phyloP scores from a whole-genome alignment of 192 early-diverging fungal species.

The Dimargaris cristalligena region DNA sequence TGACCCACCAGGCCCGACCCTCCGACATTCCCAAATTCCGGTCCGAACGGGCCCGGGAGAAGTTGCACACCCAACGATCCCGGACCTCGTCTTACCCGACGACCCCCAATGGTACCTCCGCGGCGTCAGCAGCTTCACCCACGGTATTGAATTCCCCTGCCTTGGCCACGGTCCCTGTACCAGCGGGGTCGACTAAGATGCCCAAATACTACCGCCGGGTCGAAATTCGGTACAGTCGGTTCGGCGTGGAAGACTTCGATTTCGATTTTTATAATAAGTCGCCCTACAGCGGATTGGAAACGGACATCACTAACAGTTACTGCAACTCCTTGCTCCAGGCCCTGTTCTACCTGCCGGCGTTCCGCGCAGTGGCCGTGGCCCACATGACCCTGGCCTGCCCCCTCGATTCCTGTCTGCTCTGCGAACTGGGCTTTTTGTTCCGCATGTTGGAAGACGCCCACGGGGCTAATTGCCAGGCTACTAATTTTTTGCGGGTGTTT shows the following conservation, averaged over 20 bases:
- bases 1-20: conserved; percentile 20
- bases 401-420: conserved; percentile 65
- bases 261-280: conserved; percentile 95
- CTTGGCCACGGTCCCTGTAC: neutral
- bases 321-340: conserved; percentile 81
- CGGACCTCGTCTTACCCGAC: neutral
- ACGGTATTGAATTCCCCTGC: neutral
- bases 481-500: conserved; percentile 77
- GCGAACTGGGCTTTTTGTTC: conserved; percentile 88
- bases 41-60: conserved; percentile 60
- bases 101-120: neutral
- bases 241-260: conserved; percentile 98
- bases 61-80: conserved; percentile 18
- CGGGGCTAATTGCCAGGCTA: conserved; percentile 91
- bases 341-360: conserved; percentile 47
- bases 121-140: neutral
- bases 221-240: conserved; percentile 79
- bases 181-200: too few species aligned
- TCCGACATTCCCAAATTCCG: conserved; percentile 56
- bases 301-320: conserved; percentile 76
- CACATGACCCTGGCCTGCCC: conserved; percentile 54
- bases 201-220: conserved; percentile 57
- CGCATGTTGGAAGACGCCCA: conserved; percentile 75
- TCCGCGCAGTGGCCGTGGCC: conserved; percentile 49
- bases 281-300: conserved; percentile 74